phyloP scores from a whole-genome alignment of 1,139 yeast genomes.

The Blastobotrys elegans region DNA sequence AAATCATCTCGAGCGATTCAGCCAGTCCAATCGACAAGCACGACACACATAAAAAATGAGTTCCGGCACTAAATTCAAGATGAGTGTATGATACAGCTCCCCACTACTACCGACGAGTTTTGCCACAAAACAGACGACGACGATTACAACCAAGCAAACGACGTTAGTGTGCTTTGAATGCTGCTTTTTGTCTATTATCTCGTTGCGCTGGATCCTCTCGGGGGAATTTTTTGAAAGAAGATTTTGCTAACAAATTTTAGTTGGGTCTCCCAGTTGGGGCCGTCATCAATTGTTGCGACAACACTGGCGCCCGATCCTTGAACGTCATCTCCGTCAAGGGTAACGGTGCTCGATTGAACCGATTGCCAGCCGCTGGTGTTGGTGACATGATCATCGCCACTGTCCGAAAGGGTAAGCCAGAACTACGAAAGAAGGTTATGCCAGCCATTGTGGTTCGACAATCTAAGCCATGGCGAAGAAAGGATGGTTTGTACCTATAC shows the following conservation, averaged over 20 bases:
- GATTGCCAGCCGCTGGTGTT: conserved; percentile 99
- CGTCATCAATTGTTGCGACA: conserved; percentile 99
- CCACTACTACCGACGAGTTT: background rate
- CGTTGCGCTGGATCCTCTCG: conserved; percentile 5
- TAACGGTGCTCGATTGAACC: conserved; percentile 99
- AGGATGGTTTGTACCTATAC: conserved; percentile 99
- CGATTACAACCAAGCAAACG: too few species aligned
- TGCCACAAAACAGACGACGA: background rate
- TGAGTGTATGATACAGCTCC: conserved; percentile 66
- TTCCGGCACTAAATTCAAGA: conserved; percentile 99
- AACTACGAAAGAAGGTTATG: conserved; percentile 99
- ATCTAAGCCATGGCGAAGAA: conserved; percentile 99
- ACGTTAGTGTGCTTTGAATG: too few species aligned
- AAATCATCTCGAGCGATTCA: background rate
- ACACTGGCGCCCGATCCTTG: conserved; percentile 99
- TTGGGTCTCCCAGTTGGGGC: conserved; percentile 99
- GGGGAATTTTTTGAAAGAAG: too few species aligned
- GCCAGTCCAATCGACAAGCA: conserved; percentile 4
- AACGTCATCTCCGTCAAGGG: conserved; percentile 99
- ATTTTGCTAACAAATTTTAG: conserved; percentile 35
- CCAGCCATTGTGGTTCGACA: conserved; percentile 99
- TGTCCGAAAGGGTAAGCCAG: conserved; percentile 99
- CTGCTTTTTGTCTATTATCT: too few species aligned
- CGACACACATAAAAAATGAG: conserved; percentile 24
- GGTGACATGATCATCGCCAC: conserved; percentile 99